Evolutionary conservation across 371 early-diverging fungal genomes (phyloP), one percentile per base, ranked within the genome.

Genomic region (Blakeslea trispora): DNA sequence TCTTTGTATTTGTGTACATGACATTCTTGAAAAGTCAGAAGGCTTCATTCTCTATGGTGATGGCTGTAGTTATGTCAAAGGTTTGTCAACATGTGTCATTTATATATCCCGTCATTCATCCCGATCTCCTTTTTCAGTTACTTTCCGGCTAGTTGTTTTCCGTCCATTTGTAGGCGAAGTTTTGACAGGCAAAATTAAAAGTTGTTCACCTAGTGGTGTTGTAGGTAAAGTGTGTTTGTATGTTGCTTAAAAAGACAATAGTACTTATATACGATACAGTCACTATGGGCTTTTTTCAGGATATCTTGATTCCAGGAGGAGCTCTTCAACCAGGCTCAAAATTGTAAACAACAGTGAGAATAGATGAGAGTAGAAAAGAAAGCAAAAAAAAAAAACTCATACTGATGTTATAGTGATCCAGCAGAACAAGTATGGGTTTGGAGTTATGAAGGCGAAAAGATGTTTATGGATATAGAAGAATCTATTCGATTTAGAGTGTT

Each of bases 101-200:
- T 32, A 21, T 34, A 15, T 24, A 47, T 21, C 8, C 7, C 9
- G 24, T 23, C 13, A 1, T 31, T 24, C 23, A 13, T 21, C 11
- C 13, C 18, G 18, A 1, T 34, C 21, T 24, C 21, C 1, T 32
- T n/a, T 8, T 41, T 23, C 42, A 86, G 90, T 86, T 18, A 79
- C 68, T 31, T 96, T 96, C 72, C 75, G 95, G 22, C 57, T 97
- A 66, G 79, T 96, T 10, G 90, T 96, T 17, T 96, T 96, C 65
- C 82, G 94, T 28, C 97, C 98, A 3, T 94, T 92, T 70, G 77
- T 85, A 31, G 96, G 93, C 31, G 96, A 97, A 64, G 75, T 95
- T 11, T 59, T 97, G 31, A 71, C 78, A 7, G 97, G 96, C 31
- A 85, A 82, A 53, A 83, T 97, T 40, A 79, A 83, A 31, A 86